phyloP scores from a whole-genome alignment of 2,329 filamentous ascomycete species.

The Fulvia fulva region DNA sequence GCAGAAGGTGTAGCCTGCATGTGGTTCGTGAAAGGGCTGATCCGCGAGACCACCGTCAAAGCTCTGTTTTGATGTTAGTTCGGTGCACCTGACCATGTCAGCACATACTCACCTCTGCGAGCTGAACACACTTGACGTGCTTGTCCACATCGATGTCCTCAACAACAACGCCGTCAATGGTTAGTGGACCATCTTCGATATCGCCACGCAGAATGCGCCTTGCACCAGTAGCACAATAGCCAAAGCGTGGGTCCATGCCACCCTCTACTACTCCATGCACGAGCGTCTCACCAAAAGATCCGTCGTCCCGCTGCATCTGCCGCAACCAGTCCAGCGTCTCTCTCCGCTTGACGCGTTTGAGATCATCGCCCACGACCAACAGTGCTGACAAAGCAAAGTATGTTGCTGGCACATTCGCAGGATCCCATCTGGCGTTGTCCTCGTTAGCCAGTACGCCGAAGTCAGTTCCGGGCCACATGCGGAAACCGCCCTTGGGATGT shows the following conservation, averaged over 20 bases:
- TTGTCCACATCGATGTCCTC: slow-evolving; percentile 71
- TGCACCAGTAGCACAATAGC: slow-evolving; percentile 76
- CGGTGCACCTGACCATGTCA: not conserved
- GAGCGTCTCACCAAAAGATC: slow-evolving; percentile 85
- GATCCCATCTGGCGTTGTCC: slow-evolving; percentile 60
- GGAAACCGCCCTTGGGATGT: slow-evolving; percentile 81
- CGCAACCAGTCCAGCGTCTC: slow-evolving; percentile 71
- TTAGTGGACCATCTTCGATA: slow-evolving; percentile 47
- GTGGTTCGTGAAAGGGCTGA: slow-evolving; percentile 73
- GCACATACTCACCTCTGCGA: slow-evolving; percentile 45
- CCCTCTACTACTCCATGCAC: slow-evolving; percentile 63
- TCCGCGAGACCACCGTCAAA: slow-evolving; percentile 85
- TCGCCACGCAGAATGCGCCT: slow-evolving; percentile 68
- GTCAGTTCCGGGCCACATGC: slow-evolving; percentile 71
- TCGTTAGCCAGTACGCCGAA: slow-evolving; percentile 47
- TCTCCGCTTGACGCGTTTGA: slow-evolving; percentile 60
- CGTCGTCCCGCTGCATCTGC: slow-evolving; percentile 72
- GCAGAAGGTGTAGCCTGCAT: slow-evolving; percentile 89
- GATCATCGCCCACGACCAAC: slow-evolving; percentile 59
- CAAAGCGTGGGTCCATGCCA: slow-evolving; percentile 80
- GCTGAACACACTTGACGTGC: slow-evolving; percentile 66
- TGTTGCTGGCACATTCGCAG: slow-evolving; percentile 81
- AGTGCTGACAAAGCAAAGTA: slow-evolving; percentile 81
- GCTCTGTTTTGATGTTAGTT: slow-evolving; percentile 51
- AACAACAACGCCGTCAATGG: slow-evolving; percentile 52